phyloP scores from a whole-genome alignment of 306 rosid species.

The Comarum palustre region DNA sequence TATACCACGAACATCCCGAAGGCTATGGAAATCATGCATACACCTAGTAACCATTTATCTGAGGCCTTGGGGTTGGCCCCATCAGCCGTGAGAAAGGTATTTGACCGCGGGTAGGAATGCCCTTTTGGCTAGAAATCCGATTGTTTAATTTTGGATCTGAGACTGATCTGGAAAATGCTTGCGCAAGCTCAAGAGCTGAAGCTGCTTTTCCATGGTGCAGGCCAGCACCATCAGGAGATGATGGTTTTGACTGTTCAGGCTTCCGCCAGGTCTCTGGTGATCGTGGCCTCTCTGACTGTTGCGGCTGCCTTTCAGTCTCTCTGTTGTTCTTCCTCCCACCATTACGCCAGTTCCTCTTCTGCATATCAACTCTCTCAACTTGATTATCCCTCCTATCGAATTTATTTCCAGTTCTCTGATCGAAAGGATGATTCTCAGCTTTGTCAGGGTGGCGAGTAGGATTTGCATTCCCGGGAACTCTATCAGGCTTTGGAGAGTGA shows the following conservation, averaged over 20 bases:
- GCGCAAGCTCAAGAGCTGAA: constrained; percentile 91
- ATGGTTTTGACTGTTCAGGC: constrained; percentile 65
- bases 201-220: constrained; percentile 66
- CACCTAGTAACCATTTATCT: constrained; percentile 77
- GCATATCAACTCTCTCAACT: constrained; percentile 54
- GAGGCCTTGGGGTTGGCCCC: constrained; percentile 78
- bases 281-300: constrained; percentile 61
- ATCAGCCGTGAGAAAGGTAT: constrained; percentile 84
- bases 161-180: constrained; percentile 83
- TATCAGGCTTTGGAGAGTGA: constrained; percentile 43
- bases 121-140: constrained; percentile 50
- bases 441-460: constrained; percentile 45
- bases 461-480: constrained; percentile 41
- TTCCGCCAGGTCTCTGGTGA: constrained; percentile 97
- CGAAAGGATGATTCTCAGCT: constrained; percentile 42
- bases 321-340: constrained; percentile 49
- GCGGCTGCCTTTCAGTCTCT: constrained; percentile 60
- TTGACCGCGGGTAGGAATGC: constrained; percentile 51
- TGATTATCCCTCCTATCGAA: constrained; percentile 61
- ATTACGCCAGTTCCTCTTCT: constrained; percentile 73
- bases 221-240: constrained; percentile 40
- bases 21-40: constrained; percentile 17
- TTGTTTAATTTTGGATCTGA: constrained; percentile 64
- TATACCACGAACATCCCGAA: constrained; percentile 14
- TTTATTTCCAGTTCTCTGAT: constrained; percentile 62